phyloP scores from a whole-genome alignment of 2,329 filamentous ascomycete species.

The Elsinoe arachidis region DNA sequence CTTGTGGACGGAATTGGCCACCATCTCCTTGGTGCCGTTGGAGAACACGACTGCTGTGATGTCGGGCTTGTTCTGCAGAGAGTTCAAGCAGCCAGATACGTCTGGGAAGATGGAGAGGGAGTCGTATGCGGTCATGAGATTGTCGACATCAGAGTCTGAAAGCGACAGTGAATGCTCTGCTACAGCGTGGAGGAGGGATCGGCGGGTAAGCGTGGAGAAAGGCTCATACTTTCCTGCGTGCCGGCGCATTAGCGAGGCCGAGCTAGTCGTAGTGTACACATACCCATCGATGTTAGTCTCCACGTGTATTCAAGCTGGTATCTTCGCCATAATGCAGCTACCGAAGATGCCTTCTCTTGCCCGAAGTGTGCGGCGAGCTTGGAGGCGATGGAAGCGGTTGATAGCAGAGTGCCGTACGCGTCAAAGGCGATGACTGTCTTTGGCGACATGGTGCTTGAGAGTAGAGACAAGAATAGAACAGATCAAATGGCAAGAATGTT shows the following conservation, averaged over 20 bases:
- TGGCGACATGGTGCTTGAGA: not conserved
- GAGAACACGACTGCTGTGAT: slow-evolving; percentile 58
- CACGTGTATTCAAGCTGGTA: slow-evolving; percentile 73
- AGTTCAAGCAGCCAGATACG: slow-evolving; percentile 45
- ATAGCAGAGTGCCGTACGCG: slow-evolving; percentile 65
- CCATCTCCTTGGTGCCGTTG: slow-evolving; percentile 59
- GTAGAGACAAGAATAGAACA: not conserved
- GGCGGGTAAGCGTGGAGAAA: slow-evolving; percentile 55
- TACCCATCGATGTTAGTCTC: slow-evolving; percentile 68
- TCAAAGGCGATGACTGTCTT: slow-evolving; percentile 59
- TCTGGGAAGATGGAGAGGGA: slow-evolving; percentile 57
- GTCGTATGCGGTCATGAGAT: slow-evolving; percentile 57
- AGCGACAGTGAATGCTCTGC: slow-evolving; percentile 47
- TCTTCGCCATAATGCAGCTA: slow-evolving; percentile 56
- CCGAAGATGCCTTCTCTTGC: slow-evolving; percentile 45
- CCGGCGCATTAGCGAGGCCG: not conserved
- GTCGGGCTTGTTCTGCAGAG: slow-evolving; percentile 33
- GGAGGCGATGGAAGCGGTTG: slow-evolving; percentile 58
- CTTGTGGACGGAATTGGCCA: slow-evolving; percentile 49
- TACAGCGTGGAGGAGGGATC: slow-evolving; percentile 55
- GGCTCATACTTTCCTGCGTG: slow-evolving; percentile 49
- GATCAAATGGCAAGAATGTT: not conserved
- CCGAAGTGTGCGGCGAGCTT: slow-evolving; percentile 52
- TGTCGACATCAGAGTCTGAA: slow-evolving; percentile 34
- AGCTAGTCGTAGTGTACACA: slow-evolving; percentile 17